A percentile compares a stretch with the other conserved stretches of the same genome.
phyloP scores from a whole-genome alignment of 768 basidiomycete genomes.

The Calocybe gangraenosa region DNA sequence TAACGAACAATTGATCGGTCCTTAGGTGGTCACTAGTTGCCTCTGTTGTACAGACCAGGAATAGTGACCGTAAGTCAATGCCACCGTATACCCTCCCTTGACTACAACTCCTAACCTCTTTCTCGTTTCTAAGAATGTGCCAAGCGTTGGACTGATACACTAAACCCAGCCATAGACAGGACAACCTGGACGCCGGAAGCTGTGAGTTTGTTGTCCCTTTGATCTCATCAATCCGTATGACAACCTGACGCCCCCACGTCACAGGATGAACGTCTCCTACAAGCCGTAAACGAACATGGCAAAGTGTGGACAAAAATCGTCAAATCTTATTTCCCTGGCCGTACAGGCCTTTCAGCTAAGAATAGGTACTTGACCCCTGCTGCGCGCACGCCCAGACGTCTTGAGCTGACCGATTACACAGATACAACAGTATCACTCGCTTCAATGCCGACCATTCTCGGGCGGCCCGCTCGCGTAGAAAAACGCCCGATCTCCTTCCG shows the following conservation, averaged over 20 bases:
- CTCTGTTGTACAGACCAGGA: constrained; percentile 49
- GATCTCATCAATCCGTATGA: not conserved
- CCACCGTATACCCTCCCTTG: not conserved
- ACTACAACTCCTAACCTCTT: constrained; percentile 7
- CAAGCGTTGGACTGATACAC: constrained; percentile 59
- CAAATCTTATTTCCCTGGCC: constrained; percentile 56
- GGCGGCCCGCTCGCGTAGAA: constrained; percentile 30
- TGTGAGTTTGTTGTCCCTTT: constrained; percentile 29
- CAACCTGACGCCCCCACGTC: constrained; percentile 7
- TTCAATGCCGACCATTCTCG: constrained; percentile 39
- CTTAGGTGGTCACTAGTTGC: constrained; percentile 56
- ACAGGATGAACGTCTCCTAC: constrained; percentile 50
- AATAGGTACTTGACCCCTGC: constrained; percentile 37
- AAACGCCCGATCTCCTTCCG: constrained; percentile 28
- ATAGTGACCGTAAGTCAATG: constrained; percentile 53
- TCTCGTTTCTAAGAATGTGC: constrained; percentile 45
- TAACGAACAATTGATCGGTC: constrained; percentile 7
- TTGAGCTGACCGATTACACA: constrained; percentile 14
- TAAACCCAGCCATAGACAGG: constrained; percentile 57
- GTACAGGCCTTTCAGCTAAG: constrained; percentile 57
- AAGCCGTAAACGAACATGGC: constrained; percentile 51
- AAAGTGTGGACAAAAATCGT: constrained; percentile 63
- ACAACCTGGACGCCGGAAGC: constrained; percentile 56
- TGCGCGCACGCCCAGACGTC: not conserved
- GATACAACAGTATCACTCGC: constrained; percentile 51